Evolutionary conservation across 2,329 filamentous ascomycete genomes (phyloP), one percentile per base, ranked within the genome.

Genomic region (Balansia obtecta): DNA sequence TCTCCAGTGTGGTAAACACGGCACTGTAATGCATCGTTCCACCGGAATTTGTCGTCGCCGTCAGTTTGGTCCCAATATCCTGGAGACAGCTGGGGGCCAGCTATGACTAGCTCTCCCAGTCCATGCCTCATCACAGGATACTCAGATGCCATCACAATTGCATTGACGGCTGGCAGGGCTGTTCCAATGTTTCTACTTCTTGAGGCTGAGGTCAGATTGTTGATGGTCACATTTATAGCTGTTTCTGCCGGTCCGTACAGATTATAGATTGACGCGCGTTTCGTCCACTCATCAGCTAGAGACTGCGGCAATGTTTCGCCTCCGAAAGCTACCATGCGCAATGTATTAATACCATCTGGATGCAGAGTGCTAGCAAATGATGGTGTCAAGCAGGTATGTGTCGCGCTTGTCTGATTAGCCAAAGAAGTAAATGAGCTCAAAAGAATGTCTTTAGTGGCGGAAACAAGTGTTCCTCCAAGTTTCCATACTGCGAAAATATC

Each of bases 401-500:
- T 83, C 15, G 78, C 66, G 0, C 63, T 57, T 30, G 80, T 62
- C 1, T 58, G 54, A 20, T 72, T 69, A 49, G 82, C 77, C 18
- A 73, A 68, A 16, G 65, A 60, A 55, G 79, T 74, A 15, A 82
- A 68, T 53, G 80, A 71, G 43, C 68, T 67, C 51, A 80, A 76
- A 4, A 83, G 63, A 15, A 76, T 65, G 50, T 80, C 76, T 51
- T 79, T 77, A 1, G 68, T 71, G 0, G 74, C 74, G 22, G 77
- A 74, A 58, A 78, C 80, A n/a, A 84, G 63, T 32, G 71, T 73
- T 63, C 82, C 79, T 7, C 80, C 79, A n/a, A 66, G 67, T 51
- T 74, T 68, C 74, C 79, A 82, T 2, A 80, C 69, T 57, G 79
- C 82, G 59, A 84, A 82, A 11, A 83, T 77, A 55, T 83, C 81